phyloP scores from a whole-genome alignment of 225 moss, liverwort and hornwort genomes.

The Rhytidiadelphus loreus region DNA sequence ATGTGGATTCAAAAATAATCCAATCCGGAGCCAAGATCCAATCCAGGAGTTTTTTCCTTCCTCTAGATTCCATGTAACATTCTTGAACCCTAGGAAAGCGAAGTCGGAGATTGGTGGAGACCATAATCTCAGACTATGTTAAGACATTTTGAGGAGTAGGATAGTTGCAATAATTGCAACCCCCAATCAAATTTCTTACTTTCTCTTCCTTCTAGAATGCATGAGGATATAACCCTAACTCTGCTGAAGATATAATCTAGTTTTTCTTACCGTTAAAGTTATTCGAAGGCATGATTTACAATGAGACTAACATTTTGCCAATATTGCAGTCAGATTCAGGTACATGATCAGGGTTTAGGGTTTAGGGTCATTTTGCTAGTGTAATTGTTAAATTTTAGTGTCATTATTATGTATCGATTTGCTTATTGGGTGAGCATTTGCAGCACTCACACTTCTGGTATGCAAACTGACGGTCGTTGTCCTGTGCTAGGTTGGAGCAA shows the following conservation, averaged over 20 bases:
- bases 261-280: too few relatives aligned
- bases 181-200: neutral
- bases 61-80: neutral
- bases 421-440: neutral
- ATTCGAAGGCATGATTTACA: neutral
- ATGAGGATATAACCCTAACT: neutral
- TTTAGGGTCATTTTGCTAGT: neutral
- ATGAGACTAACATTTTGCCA: neutral
- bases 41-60: neutral
- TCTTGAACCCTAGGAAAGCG: neutral
- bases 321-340: neutral
- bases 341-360: neutral
- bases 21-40: neutral
- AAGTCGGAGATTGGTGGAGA: neutral
- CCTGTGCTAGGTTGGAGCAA: constrained; percentile 45
- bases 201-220: neutral
- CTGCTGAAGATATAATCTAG: neutral
- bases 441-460: neutral
- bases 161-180: neutral
- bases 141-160: neutral
- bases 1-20: neutral
- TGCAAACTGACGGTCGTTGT: neutral
- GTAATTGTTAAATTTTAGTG: neutral
- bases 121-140: neutral
- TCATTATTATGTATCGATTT: neutral